Evolutionary conservation across 108 stramenopile species (phyloP), one percentile per base, ranked within the genome.

Genomic region (Nannochloropsis granulata): DNA sequence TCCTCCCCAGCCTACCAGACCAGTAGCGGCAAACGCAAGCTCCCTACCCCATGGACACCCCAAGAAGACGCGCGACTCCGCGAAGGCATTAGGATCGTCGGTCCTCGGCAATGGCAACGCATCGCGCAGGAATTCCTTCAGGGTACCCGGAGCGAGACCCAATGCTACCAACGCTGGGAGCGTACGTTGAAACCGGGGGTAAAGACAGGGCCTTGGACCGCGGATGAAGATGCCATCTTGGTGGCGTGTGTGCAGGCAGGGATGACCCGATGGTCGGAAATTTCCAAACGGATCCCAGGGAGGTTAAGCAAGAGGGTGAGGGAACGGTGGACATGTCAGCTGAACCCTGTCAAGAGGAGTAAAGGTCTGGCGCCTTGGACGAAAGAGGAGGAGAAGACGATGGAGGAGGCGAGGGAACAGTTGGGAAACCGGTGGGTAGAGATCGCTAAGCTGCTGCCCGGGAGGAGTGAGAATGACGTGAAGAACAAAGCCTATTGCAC

Each of bases 121-220:
- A 81, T 80, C 25, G 25, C 84, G 25, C 21, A 82, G 43, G 56
- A 91, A 25, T 92, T 93, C 26, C 85, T 71, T 79, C 84, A 80
- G 56, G 86, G 94, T 56, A 87, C 93, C 16, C 86, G 96, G 23
- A 85, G 90, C n/a, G 94, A 97, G 80, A 95, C 96, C 0, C 98
- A 98, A 84, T 98, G 98, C 85, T 90, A 97, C n/a, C 98, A 98
- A 86, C 94, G 98, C 24, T 99, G 98, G 98, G 96, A 97, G 87
- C 97, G 97, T 88, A 97, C 97, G 19, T 93, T 99, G 26, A 93
- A 93, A 56, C 97, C 98, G 14, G 98, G 97, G 79, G 91, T 98
- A 23, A 92, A 96, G 88, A 98, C 97, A 89, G 98, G 98, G 13
- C 94, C 97, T 12, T 98, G 97, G 97, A 97, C 98, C 13, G 84